Evolutionary conservation across 2,329 filamentous ascomycete genomes (phyloP).

Genomic region (Colletotrichum costaricense): DNA sequence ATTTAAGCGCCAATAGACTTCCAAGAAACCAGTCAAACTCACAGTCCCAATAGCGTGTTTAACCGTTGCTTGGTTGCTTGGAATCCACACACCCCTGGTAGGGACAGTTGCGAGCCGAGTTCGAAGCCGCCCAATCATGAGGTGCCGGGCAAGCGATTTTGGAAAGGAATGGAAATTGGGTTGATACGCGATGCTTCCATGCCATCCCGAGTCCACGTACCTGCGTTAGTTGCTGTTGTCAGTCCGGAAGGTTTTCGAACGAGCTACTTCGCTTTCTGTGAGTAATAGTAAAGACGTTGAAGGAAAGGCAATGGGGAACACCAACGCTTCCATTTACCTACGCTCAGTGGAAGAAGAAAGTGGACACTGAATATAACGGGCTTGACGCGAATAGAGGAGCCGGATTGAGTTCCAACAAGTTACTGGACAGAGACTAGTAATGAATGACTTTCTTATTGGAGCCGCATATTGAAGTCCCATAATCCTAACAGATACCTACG

Average conservation of each 20-base stretch:
- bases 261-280: not conserved
- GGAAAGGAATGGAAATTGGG: not conserved
- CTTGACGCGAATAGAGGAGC: no score
- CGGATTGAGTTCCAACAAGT: no score
- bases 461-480: no score
- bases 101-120: not conserved
- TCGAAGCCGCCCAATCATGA: not conserved
- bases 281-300: not conserved
- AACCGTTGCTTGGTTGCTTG: not conserved
- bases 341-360: no score
- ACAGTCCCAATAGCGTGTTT: not conserved
- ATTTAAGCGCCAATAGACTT: slow-evolving; percentile 3
- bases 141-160: not conserved
- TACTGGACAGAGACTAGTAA: no score
- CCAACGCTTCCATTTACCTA: not conserved
- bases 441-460: no score
- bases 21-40: not conserved
- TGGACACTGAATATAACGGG: no score
- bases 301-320: not conserved
- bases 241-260: not conserved
- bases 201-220: not conserved
- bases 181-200: not conserved
- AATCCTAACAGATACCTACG: no score
- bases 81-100: not conserved
- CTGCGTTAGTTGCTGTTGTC: not conserved